Evolutionary conservation across 306 rosid genomes (phyloP).

Genomic region (Myrica gale): DNA sequence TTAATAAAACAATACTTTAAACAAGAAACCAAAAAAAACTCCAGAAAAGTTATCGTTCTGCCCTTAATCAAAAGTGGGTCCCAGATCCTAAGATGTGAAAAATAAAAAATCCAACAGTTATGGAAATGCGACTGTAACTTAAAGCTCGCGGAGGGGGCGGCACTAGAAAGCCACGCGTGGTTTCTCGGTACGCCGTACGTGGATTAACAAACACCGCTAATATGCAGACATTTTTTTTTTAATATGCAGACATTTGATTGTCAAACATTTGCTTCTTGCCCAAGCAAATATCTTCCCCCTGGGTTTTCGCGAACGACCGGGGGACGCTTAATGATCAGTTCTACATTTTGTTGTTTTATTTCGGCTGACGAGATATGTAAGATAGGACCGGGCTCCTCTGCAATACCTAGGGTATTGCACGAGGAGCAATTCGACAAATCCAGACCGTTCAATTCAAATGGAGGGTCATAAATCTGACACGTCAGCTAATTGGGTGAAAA

Average conservation of each 20-base stretch:
- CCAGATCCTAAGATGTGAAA: background rate
- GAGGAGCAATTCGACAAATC: no score
- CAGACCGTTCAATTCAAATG: no score
- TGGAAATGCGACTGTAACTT: background rate
- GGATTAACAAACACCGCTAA: background rate
- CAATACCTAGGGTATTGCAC: no score
- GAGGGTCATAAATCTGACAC: no score
- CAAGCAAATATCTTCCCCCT: background rate
- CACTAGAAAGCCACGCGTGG: background rate
- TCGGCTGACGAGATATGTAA: no score
- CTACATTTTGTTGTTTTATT: no score
- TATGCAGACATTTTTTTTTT: background rate
- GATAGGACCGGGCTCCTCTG: no score
- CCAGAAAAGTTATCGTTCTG: background rate
- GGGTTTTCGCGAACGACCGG: background rate
- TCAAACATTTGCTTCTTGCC: conserved; percentile 12
- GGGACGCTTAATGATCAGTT: no score
- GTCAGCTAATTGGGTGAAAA: no score
- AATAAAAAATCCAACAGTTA: background rate
- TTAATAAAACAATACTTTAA: no score
- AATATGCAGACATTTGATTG: background rate
- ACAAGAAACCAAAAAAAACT: no score
- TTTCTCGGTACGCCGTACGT: background rate
- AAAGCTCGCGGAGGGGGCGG: background rate
- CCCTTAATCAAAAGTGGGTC: background rate